Evolutionary conservation across 1,284 basidiomycete genomes (phyloP), one percentile per base, ranked within the genome.

Genomic region (Microbotryum violaceum): DNA sequence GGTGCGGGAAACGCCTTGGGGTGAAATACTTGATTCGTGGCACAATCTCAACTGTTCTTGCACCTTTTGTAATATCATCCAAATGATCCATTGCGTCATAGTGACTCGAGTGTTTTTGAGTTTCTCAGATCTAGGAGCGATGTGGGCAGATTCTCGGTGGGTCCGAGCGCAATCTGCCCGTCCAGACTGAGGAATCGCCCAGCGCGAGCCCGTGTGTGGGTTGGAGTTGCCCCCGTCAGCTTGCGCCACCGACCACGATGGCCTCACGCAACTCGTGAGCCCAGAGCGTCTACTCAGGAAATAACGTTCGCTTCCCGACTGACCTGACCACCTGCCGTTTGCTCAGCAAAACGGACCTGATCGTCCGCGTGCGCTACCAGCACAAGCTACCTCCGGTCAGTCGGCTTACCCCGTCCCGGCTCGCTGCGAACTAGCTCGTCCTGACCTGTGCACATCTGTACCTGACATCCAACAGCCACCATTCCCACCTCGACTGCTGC

Each of bases 401-500:
- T 56, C 42, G 21, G 20, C 12, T 20, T 0, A 5, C 29, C 1
- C 1, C 9, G 6, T 37, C 23, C 37, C 21, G 10, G 0, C 4
- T 23, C 37, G 12, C 23, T 14, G 18, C 53, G 10, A 20, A 18
- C 2, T 21, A 8, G 7, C 48, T 6, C 14, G 18, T 7, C 2
- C 12, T 16, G 7, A 6, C 6, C 18, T 6, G 7, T 12, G 3
- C 42, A 6, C n/a, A n/a, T 10, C 53, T 2, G 0, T 5, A 6
- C 50, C 2, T 23, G 18, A 18, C 3, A 12, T 16, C 20, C 21
- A 14, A 9, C 57, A 63, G 57, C 92, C 93, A 45, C 91, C 92
- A 78, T 96, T 89, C 79, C 91, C 92, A 16, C 91, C 92, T 46
- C 94, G 94, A 77, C 79, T 96, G 20, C 80, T 97, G 70, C 83